Evolutionary conservation across 345 rosid genomes (phyloP), one percentile per base, ranked within the genome.

Genomic region (Isatis tinctoria): DNA sequence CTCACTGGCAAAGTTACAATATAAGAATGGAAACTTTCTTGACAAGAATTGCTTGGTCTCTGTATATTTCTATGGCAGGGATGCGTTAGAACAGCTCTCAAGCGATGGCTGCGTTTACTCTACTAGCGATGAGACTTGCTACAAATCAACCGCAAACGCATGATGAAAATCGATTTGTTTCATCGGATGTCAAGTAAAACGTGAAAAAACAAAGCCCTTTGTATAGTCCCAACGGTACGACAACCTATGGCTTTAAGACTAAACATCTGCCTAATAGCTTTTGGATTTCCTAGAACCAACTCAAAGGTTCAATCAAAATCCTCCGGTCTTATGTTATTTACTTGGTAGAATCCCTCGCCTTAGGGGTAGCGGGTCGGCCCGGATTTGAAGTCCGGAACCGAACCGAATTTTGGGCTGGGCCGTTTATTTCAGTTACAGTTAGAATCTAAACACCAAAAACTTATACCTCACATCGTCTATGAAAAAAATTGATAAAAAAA

Each of bases 91-190:
- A 40, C 77, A 24, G 51, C 93, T 91, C 37, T 80, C 78, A 11
- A 81, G 73, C 13, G 91, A 87, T 57, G 93, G 97, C 58, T 60
- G 77, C 6, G 79, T 91, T 61, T 91, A 95, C 85, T 78, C 96
- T 0, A 83, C 90, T 0, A 80, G 65, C 4, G 90, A 91, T 18
- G 97, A 94, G 35, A 66, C 74, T 75, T 83, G 87, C 84, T 94
- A 58, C 76, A 91, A 86, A 68, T 87, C 96, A 33, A 83, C 90
- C 4, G 82, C 72, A 24, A 84, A 90, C 70, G 92, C 78, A 5
- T 91, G 86, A 87, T 16, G 11, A 3, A 49, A 66, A 39, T 48
- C 16, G 20, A 44, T 12, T 7, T 56, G 17, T 16, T 2, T 24
- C 32, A 36, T 51, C 52, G 45, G 40, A 17, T 13, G 35, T 58